These are phyloP conservation scores for Hypoxylon rickii DNA, from an alignment of 495 filamentous ascomycete genomes.

Conservation along the genomic window DNA sequence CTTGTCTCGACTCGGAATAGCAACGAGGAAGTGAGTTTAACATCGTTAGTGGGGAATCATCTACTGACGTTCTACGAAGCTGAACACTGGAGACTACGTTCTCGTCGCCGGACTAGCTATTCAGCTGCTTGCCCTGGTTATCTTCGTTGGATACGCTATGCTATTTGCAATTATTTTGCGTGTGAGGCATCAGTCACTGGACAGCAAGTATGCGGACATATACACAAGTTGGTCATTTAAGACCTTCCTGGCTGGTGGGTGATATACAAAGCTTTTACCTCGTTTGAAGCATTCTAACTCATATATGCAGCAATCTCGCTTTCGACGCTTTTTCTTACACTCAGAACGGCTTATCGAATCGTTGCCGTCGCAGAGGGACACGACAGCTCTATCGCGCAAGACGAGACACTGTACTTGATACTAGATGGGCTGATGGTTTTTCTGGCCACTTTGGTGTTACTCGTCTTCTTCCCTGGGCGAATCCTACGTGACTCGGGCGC, in stretches of 20 bases:
- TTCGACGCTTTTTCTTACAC: slow-evolving; percentile 36
- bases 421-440: slow-evolving; percentile 48
- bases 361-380: slow-evolving; percentile 29
- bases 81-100: slow-evolving; percentile 37
- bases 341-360: slow-evolving; percentile 42
- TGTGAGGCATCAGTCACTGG: slow-evolving; percentile 38
- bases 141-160: slow-evolving; percentile 37
- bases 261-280: not conserved
- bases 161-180: slow-evolving; percentile 40
- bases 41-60: not conserved
- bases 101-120: slow-evolving; percentile 45
- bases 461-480: slow-evolving; percentile 33
- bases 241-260: slow-evolving; percentile 43
- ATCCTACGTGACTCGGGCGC: slow-evolving; percentile 10
- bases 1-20: slow-evolving; percentile 19
- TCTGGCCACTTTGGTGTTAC: slow-evolving; percentile 38
- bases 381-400: slow-evolving; percentile 27
- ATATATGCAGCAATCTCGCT: slow-evolving; percentile 34
- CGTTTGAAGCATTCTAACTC: slow-evolving; percentile 5
- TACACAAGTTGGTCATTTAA: slow-evolving; percentile 44
- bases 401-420: slow-evolving; percentile 35
- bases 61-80: slow-evolving; percentile 33
- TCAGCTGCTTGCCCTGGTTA: slow-evolving; percentile 40
- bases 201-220: slow-evolving; percentile 37
- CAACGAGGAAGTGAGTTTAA: slow-evolving; percentile 18